Base-by-base conservation (phyloP, 2,329 filamentous ascomycete species). In the Fusarium newnesense region DNA sequence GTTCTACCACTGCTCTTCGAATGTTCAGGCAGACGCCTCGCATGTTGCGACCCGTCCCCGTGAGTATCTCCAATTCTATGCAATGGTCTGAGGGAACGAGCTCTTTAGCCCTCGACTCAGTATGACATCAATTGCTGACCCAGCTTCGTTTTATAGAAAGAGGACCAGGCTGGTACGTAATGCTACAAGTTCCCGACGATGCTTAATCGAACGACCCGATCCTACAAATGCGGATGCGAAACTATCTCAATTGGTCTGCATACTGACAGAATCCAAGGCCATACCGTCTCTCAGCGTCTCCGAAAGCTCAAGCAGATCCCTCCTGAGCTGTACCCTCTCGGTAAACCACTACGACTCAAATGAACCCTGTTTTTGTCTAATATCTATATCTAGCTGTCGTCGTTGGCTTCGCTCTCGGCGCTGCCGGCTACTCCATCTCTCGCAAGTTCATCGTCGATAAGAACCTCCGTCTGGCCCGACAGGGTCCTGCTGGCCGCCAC, bases 201-300 rank as follows among this genome's bases (percentile, higher is more conserved):
- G 49, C 64, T 67, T 61, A 44, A 67, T 67, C 58, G 54, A 56
- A 50, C 52, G 56, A 67, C 69, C 54, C 70, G 70, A 74, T 34
- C 43, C 61, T 52, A 56, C 67, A 34, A 56, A 64, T 52, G 50
- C 43, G 43, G 58, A 59, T 44, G 69, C 46, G 59, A 59, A 62
- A 60, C 46, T 30, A 19, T 52, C 40, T 67, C 75, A 76, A 76
- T 76, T 59, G 65, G 66, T 42, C 54, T 56, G 46, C 44, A 47
- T 49, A 75, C 74, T 75, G 74, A 76, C 76, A 76, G 75, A 56
- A 77, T 71, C 50, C 65, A 75, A 99, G 96, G 94, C 83, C 96
- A 98, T 87, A 98, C 96, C 80, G 91, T 98, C 85, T 97, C 96
- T 76, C 96, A 98, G 88, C 94, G 96, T 83, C 88, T 99, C 80